Conservation (phyloP, 371 early-diverging fungal genomes). For the Rhizopus microsporus region DNA sequence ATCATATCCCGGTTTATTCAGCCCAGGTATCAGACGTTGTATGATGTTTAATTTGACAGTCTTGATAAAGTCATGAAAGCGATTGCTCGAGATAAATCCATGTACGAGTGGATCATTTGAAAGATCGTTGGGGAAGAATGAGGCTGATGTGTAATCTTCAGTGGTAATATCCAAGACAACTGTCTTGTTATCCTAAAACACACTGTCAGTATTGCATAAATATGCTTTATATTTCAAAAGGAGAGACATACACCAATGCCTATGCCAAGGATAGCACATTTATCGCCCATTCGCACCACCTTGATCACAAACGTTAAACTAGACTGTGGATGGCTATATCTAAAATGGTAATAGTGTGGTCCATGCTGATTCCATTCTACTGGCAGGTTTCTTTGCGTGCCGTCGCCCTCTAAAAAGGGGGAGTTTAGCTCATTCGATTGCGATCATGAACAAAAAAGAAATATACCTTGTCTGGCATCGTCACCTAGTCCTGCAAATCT, state of each 20-base stretch:
- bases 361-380: slow-evolving; percentile 58
- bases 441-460: neutral
- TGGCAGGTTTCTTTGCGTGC: slow-evolving; percentile 43
- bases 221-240: neutral
- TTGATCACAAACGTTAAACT: slow-evolving; percentile 73
- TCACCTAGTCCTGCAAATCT: slow-evolving; percentile 66
- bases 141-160: slow-evolving; percentile 57
- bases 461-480: slow-evolving; percentile 50
- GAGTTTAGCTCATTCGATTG: slow-evolving; percentile 2
- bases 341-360: slow-evolving; percentile 61
- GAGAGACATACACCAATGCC: slow-evolving; percentile 57
- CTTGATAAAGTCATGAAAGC: slow-evolving; percentile 62
- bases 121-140: slow-evolving; percentile 55
- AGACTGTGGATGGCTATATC: slow-evolving; percentile 72
- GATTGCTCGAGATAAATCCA: slow-evolving; percentile 60
- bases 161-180: slow-evolving; percentile 57
- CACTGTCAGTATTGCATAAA: neutral
- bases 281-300: slow-evolving; percentile 62
- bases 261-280: slow-evolving; percentile 67
- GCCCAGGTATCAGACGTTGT: slow-evolving; percentile 70
- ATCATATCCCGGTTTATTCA: slow-evolving; percentile 40
- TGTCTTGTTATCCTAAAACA: slow-evolving; percentile 60
- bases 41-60: slow-evolving; percentile 65
- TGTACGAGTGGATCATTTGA: slow-evolving; percentile 50
- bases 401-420: slow-evolving; percentile 34